phyloP scores from a whole-genome alignment of 176 grass and related monocot genomes.

The Neostapfia colusana region DNA sequence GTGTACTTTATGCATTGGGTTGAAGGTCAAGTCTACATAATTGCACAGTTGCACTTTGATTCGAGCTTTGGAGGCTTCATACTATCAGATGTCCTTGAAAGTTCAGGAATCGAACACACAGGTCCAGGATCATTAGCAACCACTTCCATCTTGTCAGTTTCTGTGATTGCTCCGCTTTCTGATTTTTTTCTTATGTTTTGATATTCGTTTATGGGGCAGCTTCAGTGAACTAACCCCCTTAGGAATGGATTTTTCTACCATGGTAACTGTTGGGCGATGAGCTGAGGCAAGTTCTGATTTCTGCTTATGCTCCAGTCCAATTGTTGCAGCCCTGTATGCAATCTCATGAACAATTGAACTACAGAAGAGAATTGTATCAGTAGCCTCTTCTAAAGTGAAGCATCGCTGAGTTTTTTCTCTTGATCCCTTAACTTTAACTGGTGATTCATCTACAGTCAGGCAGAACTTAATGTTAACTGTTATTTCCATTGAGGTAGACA shows the following conservation, averaged over 20 bases:
- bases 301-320: constrained; percentile 62
- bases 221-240: constrained; percentile 42
- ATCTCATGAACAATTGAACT: constrained; percentile 81
- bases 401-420: constrained; percentile 52
- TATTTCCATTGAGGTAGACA: constrained; percentile 22
- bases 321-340: constrained; percentile 67
- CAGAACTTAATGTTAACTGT: neutral
- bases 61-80: constrained; percentile 75
- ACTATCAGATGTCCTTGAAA: constrained; percentile 48
- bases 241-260: constrained; percentile 44
- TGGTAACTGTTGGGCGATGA: constrained; percentile 34
- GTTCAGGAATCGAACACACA: constrained; percentile 30
- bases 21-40: constrained; percentile 62
- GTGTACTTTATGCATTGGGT: neutral
- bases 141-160: constrained; percentile 13
- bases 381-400: constrained; percentile 84
- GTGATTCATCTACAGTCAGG: constrained; percentile 48
- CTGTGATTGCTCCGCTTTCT: constrained; percentile 47
- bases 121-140: constrained; percentile 37
- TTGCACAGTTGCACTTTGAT: constrained; percentile 91
- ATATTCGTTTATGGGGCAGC: constrained; percentile 34
- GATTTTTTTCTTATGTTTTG: constrained; percentile 63
- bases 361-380: constrained; percentile 74
- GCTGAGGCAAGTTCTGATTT: constrained; percentile 9
- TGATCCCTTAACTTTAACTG: constrained; percentile 38